A percentile compares a stretch with the other conserved stretches of the same genome.
Evolutionary conservation across 306 rosid species (phyloP).

Genomic region (Benincasa hispida): DNA sequence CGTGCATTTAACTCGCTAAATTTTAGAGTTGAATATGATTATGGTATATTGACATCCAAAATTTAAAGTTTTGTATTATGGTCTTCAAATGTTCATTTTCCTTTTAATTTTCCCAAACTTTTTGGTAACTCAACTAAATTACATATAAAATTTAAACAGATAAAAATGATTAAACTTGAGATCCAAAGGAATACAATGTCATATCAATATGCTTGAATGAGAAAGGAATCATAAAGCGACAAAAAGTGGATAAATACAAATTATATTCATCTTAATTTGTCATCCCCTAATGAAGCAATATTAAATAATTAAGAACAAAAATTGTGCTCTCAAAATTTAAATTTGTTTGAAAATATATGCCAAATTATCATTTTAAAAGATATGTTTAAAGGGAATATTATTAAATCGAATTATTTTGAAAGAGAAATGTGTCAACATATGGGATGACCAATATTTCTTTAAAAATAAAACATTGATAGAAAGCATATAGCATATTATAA

Average conservation of each 20-base stretch:
- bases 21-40: background rate
- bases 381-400: background rate
- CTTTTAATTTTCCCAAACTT: too few relatives aligned
- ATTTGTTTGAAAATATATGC: background rate
- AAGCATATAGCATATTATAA: background rate
- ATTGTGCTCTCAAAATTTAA: background rate
- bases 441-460: background rate
- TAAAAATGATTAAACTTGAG: too few relatives aligned
- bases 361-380: background rate
- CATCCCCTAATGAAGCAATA: background rate
- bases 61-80: too few relatives aligned
- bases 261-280: background rate
- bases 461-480: background rate
- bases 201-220: background rate
- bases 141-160: too few relatives aligned
- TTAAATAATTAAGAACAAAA: background rate
- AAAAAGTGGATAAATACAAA: background rate
- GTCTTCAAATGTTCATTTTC: too few relatives aligned
- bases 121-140: too few relatives aligned
- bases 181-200: background rate
- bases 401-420: background rate
- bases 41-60: too few relatives aligned
- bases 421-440: too few relatives aligned
- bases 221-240: background rate
- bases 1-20: too few relatives aligned